Evolutionary conservation across 2,329 filamentous ascomycete genomes (phyloP).

Genomic region (Chalaropsis ovoidea): DNA sequence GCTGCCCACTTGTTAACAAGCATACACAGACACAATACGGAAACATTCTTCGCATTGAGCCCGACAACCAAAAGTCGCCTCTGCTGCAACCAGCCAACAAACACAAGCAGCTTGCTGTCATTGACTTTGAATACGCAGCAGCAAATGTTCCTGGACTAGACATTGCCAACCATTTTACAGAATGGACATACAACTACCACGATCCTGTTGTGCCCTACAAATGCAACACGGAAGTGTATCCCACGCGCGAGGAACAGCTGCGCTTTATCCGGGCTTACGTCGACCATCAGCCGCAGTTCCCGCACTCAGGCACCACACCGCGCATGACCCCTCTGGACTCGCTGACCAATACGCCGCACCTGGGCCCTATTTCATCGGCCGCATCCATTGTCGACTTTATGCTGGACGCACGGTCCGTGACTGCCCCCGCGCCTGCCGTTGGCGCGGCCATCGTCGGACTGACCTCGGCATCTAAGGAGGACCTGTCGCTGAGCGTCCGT

Average conservation of each 20-base stretch:
- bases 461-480: conserved; percentile 39
- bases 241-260: conserved; percentile 66
- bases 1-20: not conserved
- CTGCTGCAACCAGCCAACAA: conserved; percentile 81
- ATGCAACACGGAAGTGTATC: conserved; percentile 63
- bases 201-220: conserved; percentile 53
- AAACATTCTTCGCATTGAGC: conserved; percentile 71
- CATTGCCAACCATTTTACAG: conserved; percentile 96
- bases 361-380: conserved; percentile 34
- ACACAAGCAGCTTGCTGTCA: conserved; percentile 92
- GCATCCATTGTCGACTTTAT: conserved; percentile 61
- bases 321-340: conserved; percentile 40
- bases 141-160: conserved; percentile 80
- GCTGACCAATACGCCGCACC: conserved; percentile 33
- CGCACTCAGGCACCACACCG: conserved; percentile 43
- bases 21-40: conserved; percentile 85
- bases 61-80: conserved; percentile 66
- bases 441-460: conserved; percentile 37
- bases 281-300: conserved; percentile 62
- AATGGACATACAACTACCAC: conserved; percentile 98
- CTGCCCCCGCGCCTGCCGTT: conserved; percentile 30
- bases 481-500: conserved; percentile 40
- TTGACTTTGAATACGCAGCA: conserved; percentile 94
- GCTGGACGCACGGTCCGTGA: conserved; percentile 61
- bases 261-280: conserved; percentile 83